Conservation (phyloP, 768 basidiomycete species). For the Lentinula lateritia region DNA sequence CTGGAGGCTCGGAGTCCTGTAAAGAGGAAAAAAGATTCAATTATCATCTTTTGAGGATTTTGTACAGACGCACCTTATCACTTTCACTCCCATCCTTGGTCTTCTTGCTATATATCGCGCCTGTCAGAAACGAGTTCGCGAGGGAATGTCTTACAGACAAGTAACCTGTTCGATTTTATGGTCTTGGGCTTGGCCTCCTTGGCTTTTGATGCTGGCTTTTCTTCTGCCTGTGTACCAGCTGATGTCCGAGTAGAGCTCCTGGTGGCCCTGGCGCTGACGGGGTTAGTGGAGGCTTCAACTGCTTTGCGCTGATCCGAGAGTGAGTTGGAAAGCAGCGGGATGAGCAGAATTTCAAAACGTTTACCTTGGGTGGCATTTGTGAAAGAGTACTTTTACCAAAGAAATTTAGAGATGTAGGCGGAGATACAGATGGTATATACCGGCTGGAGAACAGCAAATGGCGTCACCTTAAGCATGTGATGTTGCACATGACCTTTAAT, state of each 20-base stretch:
- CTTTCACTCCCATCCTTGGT: not conserved
- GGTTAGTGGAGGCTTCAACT: not conserved
- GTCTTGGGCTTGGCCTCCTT: not conserved
- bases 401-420: not conserved
- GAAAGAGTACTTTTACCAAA: not conserved
- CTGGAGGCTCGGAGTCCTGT: conserved; percentile 1
- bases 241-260: not conserved
- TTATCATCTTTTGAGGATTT: not conserved
- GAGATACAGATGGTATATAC: not conserved
- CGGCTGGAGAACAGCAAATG: not conserved
- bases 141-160: not conserved
- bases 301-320: not conserved
- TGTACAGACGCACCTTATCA: not conserved
- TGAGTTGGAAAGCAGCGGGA: not conserved
- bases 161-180: not conserved
- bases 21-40: not conserved
- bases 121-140: not conserved
- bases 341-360: not conserved
- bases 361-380: conserved; percentile 5
- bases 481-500: not conserved
- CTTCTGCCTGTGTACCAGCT: not conserved
- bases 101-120: not conserved
- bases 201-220: not conserved
- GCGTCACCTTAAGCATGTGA: not conserved
- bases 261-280: not conserved